Conservation (phyloP, 2,329 filamentous ascomycete species). For the Aureobasidium sp. region DNA sequence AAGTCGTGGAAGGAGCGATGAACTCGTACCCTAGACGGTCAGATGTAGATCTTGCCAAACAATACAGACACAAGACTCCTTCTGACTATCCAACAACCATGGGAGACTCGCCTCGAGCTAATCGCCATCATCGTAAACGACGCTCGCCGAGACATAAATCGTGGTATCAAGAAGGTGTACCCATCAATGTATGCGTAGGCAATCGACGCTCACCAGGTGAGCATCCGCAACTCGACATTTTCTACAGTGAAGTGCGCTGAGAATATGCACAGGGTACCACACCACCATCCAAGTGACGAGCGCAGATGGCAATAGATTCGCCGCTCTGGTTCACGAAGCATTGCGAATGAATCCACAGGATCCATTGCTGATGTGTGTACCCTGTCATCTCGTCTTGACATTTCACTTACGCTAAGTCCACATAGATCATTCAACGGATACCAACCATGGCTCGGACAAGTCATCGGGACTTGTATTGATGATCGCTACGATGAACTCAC, state of each 20-base stretch:
- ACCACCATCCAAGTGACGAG: slow-evolving; percentile 25
- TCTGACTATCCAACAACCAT: neutral
- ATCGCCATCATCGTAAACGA: slow-evolving; percentile 7
- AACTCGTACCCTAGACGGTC: slow-evolving; percentile 4
- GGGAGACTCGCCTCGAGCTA: slow-evolving; percentile 6
- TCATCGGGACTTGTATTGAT: slow-evolving; percentile 29
- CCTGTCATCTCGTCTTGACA: neutral
- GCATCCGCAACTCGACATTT: no score
- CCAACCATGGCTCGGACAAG: slow-evolving; percentile 30
- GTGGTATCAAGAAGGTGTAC: slow-evolving; percentile 20
- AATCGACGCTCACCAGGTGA: slow-evolving; percentile 24
- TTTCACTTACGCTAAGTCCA: neutral
- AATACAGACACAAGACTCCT: neutral
- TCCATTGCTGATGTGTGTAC: slow-evolving; percentile 26
- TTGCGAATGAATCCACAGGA: slow-evolving; percentile 27
- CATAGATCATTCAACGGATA: slow-evolving; percentile 28
- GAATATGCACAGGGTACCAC: no score
- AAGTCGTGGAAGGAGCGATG: slow-evolving; percentile 6
- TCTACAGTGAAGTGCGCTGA: no score
- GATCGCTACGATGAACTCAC: slow-evolving; percentile 29
- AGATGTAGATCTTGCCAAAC: slow-evolving; percentile 5
- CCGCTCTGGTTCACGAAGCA: slow-evolving; percentile 28
- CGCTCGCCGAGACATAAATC: slow-evolving; percentile 22
- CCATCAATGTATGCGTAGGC: slow-evolving; percentile 28
- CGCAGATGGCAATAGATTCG: slow-evolving; percentile 27